phyloP scores from a whole-genome alignment of 306 rosid species.

The Sicyos baderoa region DNA sequence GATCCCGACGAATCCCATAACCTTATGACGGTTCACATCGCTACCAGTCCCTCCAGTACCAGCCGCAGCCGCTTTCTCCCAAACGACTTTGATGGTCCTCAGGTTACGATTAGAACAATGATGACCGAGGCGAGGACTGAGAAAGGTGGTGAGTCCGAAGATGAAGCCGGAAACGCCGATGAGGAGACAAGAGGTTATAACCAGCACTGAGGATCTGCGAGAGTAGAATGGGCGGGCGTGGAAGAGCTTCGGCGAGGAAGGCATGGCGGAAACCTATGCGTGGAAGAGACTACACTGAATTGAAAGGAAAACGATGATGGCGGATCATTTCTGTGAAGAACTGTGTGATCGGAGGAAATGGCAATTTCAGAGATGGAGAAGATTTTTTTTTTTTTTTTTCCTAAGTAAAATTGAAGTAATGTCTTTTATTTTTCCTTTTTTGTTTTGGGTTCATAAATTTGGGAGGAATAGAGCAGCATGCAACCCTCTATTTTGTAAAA shows the following conservation, averaged over 20 bases:
- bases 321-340: not conserved
- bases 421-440: too few species aligned
- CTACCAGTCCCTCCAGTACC: not conserved
- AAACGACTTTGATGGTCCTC: constrained; percentile 57
- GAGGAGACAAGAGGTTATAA: constrained; percentile 31
- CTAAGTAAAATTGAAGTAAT: not conserved
- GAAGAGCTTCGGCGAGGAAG: constrained; percentile 48
- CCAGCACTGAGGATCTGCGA: constrained; percentile 42
- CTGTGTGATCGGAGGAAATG: not conserved
- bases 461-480: too few species aligned
- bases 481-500: too few species aligned
- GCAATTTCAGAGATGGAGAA: not conserved
- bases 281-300: not conserved
- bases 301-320: not conserved
- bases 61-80: constrained; percentile 41
- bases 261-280: constrained; percentile 29
- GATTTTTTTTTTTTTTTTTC: not conserved
- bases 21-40: constrained; percentile 43
- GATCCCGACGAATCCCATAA: constrained; percentile 81
- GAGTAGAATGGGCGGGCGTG: constrained; percentile 34
- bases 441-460: too few species aligned
- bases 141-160: constrained; percentile 31
- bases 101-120: constrained; percentile 34
- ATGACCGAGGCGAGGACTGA: constrained; percentile 22
- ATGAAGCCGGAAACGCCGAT: constrained; percentile 43